A percentile compares a stretch with the other conserved stretches of the same genome.
Conservation (phyloP, 2,329 filamentous ascomycete genomes). For the Hypoxylon sp. region DNA sequence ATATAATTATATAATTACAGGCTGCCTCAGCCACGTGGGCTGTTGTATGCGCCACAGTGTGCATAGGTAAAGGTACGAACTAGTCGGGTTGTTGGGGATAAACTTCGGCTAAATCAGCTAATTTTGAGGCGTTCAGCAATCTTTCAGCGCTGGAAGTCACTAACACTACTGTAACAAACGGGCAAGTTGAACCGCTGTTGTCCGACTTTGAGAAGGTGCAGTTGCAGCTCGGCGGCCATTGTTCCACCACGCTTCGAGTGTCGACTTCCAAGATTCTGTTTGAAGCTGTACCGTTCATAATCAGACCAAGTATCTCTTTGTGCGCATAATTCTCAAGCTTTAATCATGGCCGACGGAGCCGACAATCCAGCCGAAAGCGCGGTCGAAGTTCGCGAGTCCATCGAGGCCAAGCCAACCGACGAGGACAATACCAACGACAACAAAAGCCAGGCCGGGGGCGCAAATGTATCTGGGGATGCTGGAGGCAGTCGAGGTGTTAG, state of each 20-base stretch:
- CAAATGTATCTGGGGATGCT: conserved; percentile 27
- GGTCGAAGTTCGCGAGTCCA: conserved; percentile 64
- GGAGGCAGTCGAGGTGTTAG: neutral
- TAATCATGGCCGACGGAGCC: conserved; percentile 46
- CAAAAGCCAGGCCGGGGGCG: conserved; percentile 18
- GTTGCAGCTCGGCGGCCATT: conserved; percentile 22
- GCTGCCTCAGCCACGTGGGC: neutral
- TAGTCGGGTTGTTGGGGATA: neutral
- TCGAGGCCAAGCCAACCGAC: conserved; percentile 58
- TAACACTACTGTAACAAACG: conserved; percentile 9
- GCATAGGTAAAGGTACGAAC: neutral
- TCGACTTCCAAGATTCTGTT: conserved; percentile 1
- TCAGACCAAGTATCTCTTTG: neutral
- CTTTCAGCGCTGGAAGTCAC: neutral
- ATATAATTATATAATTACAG: too few species aligned
- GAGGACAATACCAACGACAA: conserved; percentile 22
- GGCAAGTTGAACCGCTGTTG: conserved; percentile 9
- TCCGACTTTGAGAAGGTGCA: conserved; percentile 12
- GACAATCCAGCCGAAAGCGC: conserved; percentile 56
- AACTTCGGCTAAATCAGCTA: neutral
- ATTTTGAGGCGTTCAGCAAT: neutral
- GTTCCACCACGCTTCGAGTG: conserved; percentile 4
- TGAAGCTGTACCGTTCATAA: neutral
- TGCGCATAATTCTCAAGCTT: conserved; percentile 5
- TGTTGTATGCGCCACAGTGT: neutral